Percentiles rank a stretch among this genome's conserved stretches.
Evolutionary conservation across 768 basidiomycete genomes (phyloP).

Genomic region (Mycena chlorophos): DNA sequence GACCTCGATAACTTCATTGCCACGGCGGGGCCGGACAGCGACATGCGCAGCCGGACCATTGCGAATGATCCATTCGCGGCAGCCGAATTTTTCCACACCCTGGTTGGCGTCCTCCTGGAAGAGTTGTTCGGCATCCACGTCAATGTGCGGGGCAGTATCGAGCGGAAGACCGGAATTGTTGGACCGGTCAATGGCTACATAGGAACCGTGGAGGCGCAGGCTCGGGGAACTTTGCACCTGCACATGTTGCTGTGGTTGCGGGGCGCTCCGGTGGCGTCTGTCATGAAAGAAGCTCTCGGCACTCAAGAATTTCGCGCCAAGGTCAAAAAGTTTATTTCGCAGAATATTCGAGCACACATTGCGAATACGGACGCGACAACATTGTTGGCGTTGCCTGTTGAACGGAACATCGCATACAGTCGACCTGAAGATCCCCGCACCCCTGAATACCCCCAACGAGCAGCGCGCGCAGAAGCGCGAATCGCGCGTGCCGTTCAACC

Average conservation of each 20-base stretch:
- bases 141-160: constrained; percentile 4
- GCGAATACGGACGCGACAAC: constrained; percentile 11
- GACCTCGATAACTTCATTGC: background rate
- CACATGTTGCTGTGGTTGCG: constrained; percentile 37
- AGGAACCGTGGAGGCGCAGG: constrained; percentile 42
- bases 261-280: constrained; percentile 30
- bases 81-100: background rate
- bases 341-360: constrained; percentile 34
- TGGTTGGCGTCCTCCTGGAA: background rate
- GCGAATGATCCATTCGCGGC: background rate
- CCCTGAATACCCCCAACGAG: constrained; percentile 9
- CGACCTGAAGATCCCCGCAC: constrained; percentile 35
- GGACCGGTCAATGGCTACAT: constrained; percentile 35
- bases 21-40: background rate
- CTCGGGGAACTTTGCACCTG: constrained; percentile 36
- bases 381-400: constrained; percentile 19
- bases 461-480: constrained; percentile 13
- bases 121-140: background rate
- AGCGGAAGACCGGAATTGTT: constrained; percentile 29
- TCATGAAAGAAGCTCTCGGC: constrained; percentile 28
- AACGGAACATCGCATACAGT: constrained; percentile 30
- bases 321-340: constrained; percentile 31
- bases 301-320: constrained; percentile 28
- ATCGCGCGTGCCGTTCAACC: constrained; percentile 31
- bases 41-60: background rate